These are phyloP conservation scores for Quercus glauca DNA, from an alignment of 306 rosid species.

Conservation along the genomic window DNA sequence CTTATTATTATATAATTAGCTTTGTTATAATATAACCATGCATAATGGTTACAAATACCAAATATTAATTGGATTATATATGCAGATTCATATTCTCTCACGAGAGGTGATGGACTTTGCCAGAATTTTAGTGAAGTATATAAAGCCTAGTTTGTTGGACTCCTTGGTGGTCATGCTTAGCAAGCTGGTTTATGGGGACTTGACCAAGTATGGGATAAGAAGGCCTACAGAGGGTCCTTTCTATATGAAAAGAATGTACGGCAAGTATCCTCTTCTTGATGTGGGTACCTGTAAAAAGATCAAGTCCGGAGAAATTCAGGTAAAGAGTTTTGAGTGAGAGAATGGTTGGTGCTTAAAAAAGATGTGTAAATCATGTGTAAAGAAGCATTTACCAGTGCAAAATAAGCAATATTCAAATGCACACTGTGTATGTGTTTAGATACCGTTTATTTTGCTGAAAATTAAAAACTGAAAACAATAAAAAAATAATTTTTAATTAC, in stretches of 20 bases:
- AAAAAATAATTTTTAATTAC: too few relatives aligned
- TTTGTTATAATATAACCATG: too few relatives aligned
- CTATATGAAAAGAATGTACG: constrained; percentile 52
- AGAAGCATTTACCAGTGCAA: too few relatives aligned
- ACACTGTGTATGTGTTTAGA: too few relatives aligned
- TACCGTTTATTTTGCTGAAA: too few relatives aligned
- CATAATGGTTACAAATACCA: not conserved
- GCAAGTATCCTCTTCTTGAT: constrained; percentile 62
- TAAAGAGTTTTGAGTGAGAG: not conserved
- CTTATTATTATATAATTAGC: too few relatives aligned
- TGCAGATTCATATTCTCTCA: constrained; percentile 63
- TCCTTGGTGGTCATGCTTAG: constrained; percentile 43
- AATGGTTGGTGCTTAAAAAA: too few relatives aligned
- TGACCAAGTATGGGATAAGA: constrained; percentile 43
- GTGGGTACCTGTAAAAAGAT: constrained; percentile 46
- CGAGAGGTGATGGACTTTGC: constrained; percentile 38
- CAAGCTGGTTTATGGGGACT: constrained; percentile 49
- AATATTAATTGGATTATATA: not conserved
- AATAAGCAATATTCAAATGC: too few relatives aligned
- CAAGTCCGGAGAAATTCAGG: constrained; percentile 61
- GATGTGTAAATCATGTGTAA: too few relatives aligned
- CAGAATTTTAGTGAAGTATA: constrained; percentile 40
- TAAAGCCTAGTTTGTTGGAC: constrained; percentile 46
- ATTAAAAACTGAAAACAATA: too few relatives aligned
- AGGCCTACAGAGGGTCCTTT: constrained; percentile 76